Evolutionary conservation across 306 rosid species (phyloP).

Genomic region (Mimosa pudica): DNA sequence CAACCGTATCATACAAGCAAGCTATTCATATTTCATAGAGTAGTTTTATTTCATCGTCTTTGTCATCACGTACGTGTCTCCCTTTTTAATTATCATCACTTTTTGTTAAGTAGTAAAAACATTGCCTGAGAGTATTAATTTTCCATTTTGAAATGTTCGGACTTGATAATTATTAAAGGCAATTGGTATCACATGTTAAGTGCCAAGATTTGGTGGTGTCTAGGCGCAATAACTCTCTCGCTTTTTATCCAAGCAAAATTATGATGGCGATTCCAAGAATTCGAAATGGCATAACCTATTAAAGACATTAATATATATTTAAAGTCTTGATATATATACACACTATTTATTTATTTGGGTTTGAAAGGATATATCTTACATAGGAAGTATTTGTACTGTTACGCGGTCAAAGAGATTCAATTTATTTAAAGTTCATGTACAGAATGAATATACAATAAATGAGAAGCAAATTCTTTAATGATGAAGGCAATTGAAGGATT

Average conservation of each 20-base stretch:
- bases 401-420: not conserved
- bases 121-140: not conserved
- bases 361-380: not conserved
- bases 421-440: not conserved
- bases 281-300: not conserved
- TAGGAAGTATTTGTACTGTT: not conserved
- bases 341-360: not conserved
- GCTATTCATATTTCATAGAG: not conserved
- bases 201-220: not conserved
- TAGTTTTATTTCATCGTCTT: not conserved
- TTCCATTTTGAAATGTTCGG: not conserved
- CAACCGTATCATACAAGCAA: not conserved
- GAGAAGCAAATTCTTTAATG: not conserved
- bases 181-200: not conserved
- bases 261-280: not conserved
- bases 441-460: not conserved
- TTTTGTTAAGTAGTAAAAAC: not conserved
- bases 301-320: not conserved
- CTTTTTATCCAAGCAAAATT: not conserved
- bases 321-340: not conserved
- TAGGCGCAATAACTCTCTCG: not conserved
- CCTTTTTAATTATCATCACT: not conserved
- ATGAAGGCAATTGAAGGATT: not conserved
- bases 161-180: not conserved
- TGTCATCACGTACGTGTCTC: not conserved